Evolutionary conservation across 768 basidiomycete genomes (phyloP), one percentile per base, ranked within the genome.

Genomic region (Suillus subaureus): DNA sequence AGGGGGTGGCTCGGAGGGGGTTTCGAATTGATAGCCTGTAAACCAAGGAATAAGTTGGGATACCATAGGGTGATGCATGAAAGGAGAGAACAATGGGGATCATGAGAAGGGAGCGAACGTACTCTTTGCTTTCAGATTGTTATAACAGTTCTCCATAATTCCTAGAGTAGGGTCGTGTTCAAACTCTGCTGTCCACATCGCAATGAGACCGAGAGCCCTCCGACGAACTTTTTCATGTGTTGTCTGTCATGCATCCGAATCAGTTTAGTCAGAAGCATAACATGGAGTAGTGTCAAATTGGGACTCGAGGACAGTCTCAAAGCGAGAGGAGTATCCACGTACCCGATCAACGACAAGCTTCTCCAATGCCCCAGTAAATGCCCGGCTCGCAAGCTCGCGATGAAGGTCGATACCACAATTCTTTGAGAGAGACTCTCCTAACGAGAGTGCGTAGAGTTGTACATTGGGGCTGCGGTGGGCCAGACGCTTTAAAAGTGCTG

Each of bases 391-490:
- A 61, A 99, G 83, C 77, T 99, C 97, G 55, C 91, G 84, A 75
- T 96, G 88, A 13, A 98, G 79, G 31, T 87, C 83, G 68, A 90
- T 83, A 3, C 88, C 87, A 70, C 94, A 94, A 78, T 99, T 99
- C 85, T 96, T 97, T 43, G 90, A 89, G 13, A 99, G 83, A 0
- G 96, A 87, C 73, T 98, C 97, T 3, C 90, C 85, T 21, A 99
- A 84, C 2, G 93, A 87, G 6, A 99, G 86, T 6, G 97, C 87
- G 73, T 96, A 98, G 1, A 98, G 85, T 79, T 99, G 97, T 2
- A 99, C 97, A 70, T 97, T 99, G 2, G 97, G 92, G 75, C 93
- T 97, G 23, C 97, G 88, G 78, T 99, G 97, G 12, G 91, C 85
- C 2, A 99, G 84, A 6, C 97, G 93, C 78, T 96, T 98, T 72